Evolutionary conservation across 257 asterid species (phyloP).

Genomic region (Gynochthodes officinalis): DNA sequence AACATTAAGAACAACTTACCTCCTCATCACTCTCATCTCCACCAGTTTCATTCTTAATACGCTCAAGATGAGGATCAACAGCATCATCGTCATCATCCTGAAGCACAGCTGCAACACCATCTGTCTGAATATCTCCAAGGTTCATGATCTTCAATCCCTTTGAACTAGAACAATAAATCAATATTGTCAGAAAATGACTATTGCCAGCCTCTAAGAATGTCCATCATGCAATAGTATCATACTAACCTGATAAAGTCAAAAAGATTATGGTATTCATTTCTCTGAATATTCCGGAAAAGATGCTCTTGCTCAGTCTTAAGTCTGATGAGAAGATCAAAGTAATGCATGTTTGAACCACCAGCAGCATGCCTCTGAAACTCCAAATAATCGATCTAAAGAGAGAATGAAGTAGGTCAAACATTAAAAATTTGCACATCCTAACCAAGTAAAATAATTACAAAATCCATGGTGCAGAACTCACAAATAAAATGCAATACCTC

Average conservation of each 20-base stretch:
- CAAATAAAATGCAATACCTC: conserved; percentile 50
- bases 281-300: conserved; percentile 93
- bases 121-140: conserved; percentile 43
- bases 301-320: conserved; percentile 93
- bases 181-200: conserved; percentile 9
- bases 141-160: conserved; percentile 83
- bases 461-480: neutral
- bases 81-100: conserved; percentile 61
- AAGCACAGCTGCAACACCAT: conserved; percentile 64
- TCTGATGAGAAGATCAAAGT: conserved; percentile 86
- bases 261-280: conserved; percentile 79
- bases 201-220: neutral
- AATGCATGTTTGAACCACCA: conserved; percentile 96
- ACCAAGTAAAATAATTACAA: neutral
- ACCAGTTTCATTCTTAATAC: conserved; percentile 67
- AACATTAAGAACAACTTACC: conserved; percentile 28
- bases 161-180: conserved; percentile 41
- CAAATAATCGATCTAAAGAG: conserved; percentile 75
- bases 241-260: conserved; percentile 62
- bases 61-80: conserved; percentile 87
- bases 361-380: conserved; percentile 97
- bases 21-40: conserved; percentile 83
- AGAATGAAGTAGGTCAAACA: conserved; percentile 14
- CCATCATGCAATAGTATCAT: neutral
- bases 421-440: conserved; percentile 10